Evolutionary conservation across 129 eudicot species (phyloP).

Genomic region (Artemisia argyi): DNA sequence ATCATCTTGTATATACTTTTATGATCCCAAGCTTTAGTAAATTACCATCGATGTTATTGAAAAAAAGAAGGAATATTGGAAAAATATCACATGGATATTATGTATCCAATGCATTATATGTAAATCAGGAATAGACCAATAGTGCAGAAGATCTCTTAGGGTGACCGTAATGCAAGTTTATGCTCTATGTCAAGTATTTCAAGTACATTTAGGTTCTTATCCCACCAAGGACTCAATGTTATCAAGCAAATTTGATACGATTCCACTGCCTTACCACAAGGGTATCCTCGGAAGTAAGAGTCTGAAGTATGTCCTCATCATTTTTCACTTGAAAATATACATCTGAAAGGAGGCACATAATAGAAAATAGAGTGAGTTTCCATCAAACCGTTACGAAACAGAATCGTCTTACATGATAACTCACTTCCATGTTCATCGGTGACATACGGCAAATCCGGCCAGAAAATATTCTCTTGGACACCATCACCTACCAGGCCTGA

Average conservation of each 20-base stretch:
- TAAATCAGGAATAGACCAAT: too few species aligned
- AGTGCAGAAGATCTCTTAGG: background rate
- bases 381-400: background rate
- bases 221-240: constrained; percentile 8
- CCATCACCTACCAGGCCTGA: constrained; percentile 68
- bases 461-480: constrained; percentile 79
- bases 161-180: background rate
- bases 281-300: constrained; percentile 70
- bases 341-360: constrained; percentile 55
- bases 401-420: constrained; percentile 20
- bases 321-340: constrained; percentile 92
- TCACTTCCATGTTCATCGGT: constrained; percentile 95
- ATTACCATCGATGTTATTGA: too few species aligned
- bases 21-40: too few species aligned
- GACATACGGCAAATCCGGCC: constrained; percentile 95
- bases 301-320: constrained; percentile 83
- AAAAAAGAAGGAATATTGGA: too few species aligned
- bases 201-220: constrained; percentile 1
- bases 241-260: constrained; percentile 18
- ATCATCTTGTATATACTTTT: background rate
- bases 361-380: constrained; percentile 10
- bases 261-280: constrained; percentile 63
- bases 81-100: too few species aligned
- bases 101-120: too few species aligned
- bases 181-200: background rate